These are phyloP conservation scores for Alternaria atra DNA, from an alignment of 2,329 filamentous ascomycete species.

Conservation along the genomic window DNA sequence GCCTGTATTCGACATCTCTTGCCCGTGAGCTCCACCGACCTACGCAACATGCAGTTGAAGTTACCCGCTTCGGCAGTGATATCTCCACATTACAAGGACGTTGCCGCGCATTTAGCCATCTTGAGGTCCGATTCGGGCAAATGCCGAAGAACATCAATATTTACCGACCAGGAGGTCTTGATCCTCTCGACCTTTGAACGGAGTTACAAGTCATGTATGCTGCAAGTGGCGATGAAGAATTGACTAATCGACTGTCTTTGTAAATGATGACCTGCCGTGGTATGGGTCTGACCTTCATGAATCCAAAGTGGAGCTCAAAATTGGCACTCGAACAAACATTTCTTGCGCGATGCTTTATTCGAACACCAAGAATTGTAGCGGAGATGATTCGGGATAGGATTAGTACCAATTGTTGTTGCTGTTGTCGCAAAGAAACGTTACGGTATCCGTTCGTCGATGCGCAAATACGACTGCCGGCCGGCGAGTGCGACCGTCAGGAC, in stretches of 20 bases:
- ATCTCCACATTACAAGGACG: conserved; percentile 5
- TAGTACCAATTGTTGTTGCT: not conserved
- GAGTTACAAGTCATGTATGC: conserved; percentile 1
- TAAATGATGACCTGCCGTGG: conserved; percentile 1
- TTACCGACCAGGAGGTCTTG: not conserved
- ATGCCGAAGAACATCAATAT: conserved; percentile 2
- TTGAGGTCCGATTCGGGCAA: not conserved
- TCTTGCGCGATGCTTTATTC: not conserved
- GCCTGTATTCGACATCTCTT: conserved; percentile 3
- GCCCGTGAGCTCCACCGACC: conserved; percentile 8
- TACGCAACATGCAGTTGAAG: conserved; percentile 7
- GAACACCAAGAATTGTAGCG: not conserved
- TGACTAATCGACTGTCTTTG: not conserved
- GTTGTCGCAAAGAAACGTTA: not conserved
- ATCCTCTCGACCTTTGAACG: not conserved
- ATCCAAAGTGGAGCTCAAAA: not conserved
- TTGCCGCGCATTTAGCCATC: conserved; percentile 2
- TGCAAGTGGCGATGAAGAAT: not conserved
- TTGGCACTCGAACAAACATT: not conserved
- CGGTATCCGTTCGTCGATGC: not conserved
- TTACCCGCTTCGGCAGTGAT: not conserved
- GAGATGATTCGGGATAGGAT: not conserved
- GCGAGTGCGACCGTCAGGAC: not conserved
- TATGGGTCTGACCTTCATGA: not conserved
- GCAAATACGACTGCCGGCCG: not conserved